Evolutionary conservation across 257 asterid genomes (phyloP), one percentile per base, ranked within the genome.

Genomic region (Perilla frutescens): DNA sequence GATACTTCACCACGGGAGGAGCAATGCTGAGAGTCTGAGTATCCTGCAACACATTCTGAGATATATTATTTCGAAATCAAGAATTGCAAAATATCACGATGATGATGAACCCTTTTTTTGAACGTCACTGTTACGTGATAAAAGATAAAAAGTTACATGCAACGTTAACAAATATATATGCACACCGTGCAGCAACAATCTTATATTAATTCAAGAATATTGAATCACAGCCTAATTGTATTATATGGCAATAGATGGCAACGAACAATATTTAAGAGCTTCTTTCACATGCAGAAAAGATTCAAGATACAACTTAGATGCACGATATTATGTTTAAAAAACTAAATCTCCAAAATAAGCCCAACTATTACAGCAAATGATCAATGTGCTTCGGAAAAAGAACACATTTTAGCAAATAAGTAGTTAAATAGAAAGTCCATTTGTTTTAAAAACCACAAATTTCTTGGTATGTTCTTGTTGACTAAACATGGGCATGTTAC

Each of bases 21-120:
- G 83, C 89, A 68, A 84, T 85, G 76, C 79, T 74, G 36, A 81
- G 84, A 64, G 84, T 50, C 20, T 6, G 82, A 60, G 80, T 20
- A 59, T 85, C 91, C 97, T 88, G 87, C 51, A 69, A 62, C 7
- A 69, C 37, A 49, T 77, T 69, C 54, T 5, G 7, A 58, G 59
- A 63, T 43, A 26, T 12, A 12, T 4, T 12, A 45, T 39, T 72
- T 5, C 51, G 62, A 60, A 15, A 10, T 43, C 53, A 41, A 69
- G 20, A 0, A 62, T 53, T 41, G 26, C 14, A 54, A 13, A 40
- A 29, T 40, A 32, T 37, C 48, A 6, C 8, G 45, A 55, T 37
- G 45, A n/a, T 13, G 7, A 74, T 2, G 0, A 49, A 8, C 61
- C 12, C 1, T 15, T 58, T 44, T 43, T 5, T 6, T 13, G 7